phyloP scores from a whole-genome alignment of 2,329 filamentous ascomycete genomes.

The Hypoxylon sp. region DNA sequence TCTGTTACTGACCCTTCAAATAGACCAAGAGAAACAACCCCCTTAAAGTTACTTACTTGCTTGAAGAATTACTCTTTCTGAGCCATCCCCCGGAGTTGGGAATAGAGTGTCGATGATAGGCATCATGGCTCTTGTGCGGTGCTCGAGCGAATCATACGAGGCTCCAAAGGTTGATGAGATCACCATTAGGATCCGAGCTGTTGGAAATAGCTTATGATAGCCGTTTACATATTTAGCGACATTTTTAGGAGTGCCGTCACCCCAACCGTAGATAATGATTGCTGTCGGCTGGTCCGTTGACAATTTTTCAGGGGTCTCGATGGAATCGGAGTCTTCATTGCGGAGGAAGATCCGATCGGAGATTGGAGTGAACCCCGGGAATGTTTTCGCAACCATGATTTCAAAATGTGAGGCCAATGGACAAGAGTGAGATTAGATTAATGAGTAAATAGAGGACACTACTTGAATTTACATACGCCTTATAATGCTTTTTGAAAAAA shows the following conservation, averaged over 20 bases:
- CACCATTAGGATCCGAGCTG: constrained; percentile 65
- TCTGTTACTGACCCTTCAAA: background rate
- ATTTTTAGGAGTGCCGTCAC: constrained; percentile 69
- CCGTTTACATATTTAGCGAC: constrained; percentile 69
- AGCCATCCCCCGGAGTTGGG: constrained; percentile 43
- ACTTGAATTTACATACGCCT: background rate
- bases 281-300: constrained; percentile 58
- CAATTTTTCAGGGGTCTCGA: constrained; percentile 29
- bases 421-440: background rate
- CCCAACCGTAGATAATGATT: constrained; percentile 71
- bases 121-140: constrained; percentile 62
- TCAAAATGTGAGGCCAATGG: background rate
- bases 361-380: constrained; percentile 64
- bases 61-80: constrained; percentile 63
- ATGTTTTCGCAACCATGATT: constrained; percentile 44
- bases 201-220: constrained; percentile 66
- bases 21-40: background rate
- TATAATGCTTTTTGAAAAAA: background rate
- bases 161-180: constrained; percentile 66
- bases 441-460: background rate
- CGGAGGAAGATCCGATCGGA: constrained; percentile 65
- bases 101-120: constrained; percentile 62
- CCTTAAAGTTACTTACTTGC: background rate
- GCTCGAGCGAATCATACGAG: constrained; percentile 60
- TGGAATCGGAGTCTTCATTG: constrained; percentile 52